A percentile compares a stretch with the other conserved stretches of the same genome.
Conservation (phyloP, 192 early-diverging fungal species). For the Backusella tuberculispora region DNA sequence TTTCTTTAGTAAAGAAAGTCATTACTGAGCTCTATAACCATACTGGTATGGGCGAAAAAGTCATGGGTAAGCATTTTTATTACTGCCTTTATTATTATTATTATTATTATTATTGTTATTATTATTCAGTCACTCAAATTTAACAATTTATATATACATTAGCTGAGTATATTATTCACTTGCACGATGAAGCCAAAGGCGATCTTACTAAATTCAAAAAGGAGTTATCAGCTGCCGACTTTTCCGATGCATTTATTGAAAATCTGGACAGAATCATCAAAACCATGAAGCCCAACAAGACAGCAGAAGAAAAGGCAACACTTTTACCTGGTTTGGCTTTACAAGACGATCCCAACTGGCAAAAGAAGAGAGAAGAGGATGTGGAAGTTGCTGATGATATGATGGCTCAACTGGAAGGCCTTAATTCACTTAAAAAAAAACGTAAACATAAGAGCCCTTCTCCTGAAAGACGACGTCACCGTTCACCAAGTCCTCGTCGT, state of each 20-base stretch:
- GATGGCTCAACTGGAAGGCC: conserved; percentile 65
- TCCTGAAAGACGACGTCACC: conserved; percentile 39
- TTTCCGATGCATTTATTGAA: conserved; percentile 81
- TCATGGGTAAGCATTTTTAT: conserved; percentile 47
- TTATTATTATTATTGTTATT: background rate
- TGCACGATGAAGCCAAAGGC: conserved; percentile 73
- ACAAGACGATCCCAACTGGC: conserved; percentile 52
- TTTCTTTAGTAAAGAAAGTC: conserved; percentile 90
- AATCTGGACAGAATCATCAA: conserved; percentile 87
- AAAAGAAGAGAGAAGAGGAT: conserved; percentile 50
- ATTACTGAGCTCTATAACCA: conserved; percentile 93
- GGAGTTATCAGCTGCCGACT: conserved; percentile 76
- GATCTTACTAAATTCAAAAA: conserved; percentile 68
- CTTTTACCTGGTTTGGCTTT: conserved; percentile 83
- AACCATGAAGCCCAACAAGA: conserved; percentile 75
- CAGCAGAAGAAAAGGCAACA: conserved; percentile 58
- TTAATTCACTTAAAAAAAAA: conserved; percentile 27
- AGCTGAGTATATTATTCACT: conserved; percentile 91
- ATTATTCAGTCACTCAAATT: background rate
- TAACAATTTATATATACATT: conserved; percentile 27
- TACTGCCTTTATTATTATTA: background rate
- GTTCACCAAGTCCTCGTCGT: conserved; percentile 31
- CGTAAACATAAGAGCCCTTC: conserved; percentile 28
- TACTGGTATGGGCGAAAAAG: conserved; percentile 87
- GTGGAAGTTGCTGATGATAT: conserved; percentile 51